Base-by-base conservation (phyloP, 805 yeast species). In the Spathaspora arborariae region DNA sequence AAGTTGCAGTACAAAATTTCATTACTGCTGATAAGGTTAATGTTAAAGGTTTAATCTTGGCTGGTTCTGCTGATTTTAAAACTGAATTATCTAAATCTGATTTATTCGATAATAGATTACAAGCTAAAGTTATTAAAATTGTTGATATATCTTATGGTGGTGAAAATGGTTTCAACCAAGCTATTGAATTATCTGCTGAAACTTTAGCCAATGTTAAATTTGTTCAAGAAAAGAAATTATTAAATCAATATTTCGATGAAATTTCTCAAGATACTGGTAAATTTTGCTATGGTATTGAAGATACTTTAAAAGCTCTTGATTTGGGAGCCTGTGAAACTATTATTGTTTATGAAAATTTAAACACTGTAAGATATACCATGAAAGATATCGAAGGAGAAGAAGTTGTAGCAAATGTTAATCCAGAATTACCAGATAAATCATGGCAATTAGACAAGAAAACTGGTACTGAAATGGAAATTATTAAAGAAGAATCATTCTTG, bases 141-240 rank as follows among this genome's bases (percentile, higher is more conserved):
- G 99, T 95, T 47, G 99, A 94, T 76, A 87, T 94, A 47, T 91
- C 98, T 2, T 94, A 94, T 63, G 99, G 99, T 70, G 99, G 99
- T 65, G 99, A 94, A 72, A 94, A 94, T 67, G 99, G 99, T 41
- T 94, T 94, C 78, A 94, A 94, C 75, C 99, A 94, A 76, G 99
- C 99, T 39, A 95, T 94, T 60, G 99, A 94, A 71, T 78, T 94
- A 56, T 87, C 97, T 26, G 96, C 97, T 24, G 99, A 94, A 76
- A 87, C 99, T 21, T 79, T 94, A 63, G 86, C 97, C 42, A 94
- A 92, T 67, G 99, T 94, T 57, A 94, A 94, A 70, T 94, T 94
- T 65, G 92, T 94, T 51, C 99, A 94, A 75, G 99, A 94, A 69
- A 94, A 94, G 87, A 92, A 92, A 75, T 80, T 94, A 59, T 84